A percentile compares a stretch with the other conserved stretches of the same genome.
Conservation (phyloP, 2,329 filamentous ascomycete genomes). For the Diaporthe ampelina region DNA sequence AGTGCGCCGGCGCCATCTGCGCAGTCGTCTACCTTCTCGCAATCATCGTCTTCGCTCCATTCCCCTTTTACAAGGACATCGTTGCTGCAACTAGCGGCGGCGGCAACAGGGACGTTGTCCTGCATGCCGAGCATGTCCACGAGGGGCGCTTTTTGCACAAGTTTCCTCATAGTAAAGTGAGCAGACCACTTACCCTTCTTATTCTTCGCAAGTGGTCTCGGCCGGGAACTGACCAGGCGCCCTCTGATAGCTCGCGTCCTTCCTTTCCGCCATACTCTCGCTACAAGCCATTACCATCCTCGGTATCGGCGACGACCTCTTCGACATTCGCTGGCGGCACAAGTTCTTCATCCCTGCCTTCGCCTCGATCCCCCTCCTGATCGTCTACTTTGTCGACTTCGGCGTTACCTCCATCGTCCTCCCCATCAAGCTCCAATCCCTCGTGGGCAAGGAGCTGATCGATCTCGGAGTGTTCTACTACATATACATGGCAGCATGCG, state of each 20-base stretch:
- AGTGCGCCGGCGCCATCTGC: slow-evolving; percentile 95
- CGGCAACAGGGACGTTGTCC: slow-evolving; percentile 88
- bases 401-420: slow-evolving; percentile 96
- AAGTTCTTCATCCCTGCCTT: slow-evolving; percentile 98
- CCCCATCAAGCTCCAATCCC: slow-evolving; percentile 85
- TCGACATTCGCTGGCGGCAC: slow-evolving; percentile 98
- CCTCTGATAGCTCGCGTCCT: slow-evolving; percentile 82
- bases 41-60: slow-evolving; percentile 93
- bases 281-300: slow-evolving; percentile 92
- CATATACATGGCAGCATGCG: slow-evolving; percentile 94
- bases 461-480: slow-evolving; percentile 91
- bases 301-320: slow-evolving; percentile 94
- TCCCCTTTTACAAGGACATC: slow-evolving; percentile 98
- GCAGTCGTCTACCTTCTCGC: slow-evolving; percentile 92
- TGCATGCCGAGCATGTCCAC: slow-evolving; percentile 80
- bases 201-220: not conserved
- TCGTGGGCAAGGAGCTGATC: slow-evolving; percentile 82
- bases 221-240: slow-evolving; percentile 2
- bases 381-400: slow-evolving; percentile 99
- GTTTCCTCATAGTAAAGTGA: slow-evolving; percentile 94
- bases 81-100: slow-evolving; percentile 94
- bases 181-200: not conserved
- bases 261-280: slow-evolving; percentile 92
- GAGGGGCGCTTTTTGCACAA: slow-evolving; percentile 88
- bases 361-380: slow-evolving; percentile 91